These are phyloP conservation scores for Ceratonia siliqua DNA, from an alignment of 306 rosid genomes.

Conservation along the genomic window DNA sequence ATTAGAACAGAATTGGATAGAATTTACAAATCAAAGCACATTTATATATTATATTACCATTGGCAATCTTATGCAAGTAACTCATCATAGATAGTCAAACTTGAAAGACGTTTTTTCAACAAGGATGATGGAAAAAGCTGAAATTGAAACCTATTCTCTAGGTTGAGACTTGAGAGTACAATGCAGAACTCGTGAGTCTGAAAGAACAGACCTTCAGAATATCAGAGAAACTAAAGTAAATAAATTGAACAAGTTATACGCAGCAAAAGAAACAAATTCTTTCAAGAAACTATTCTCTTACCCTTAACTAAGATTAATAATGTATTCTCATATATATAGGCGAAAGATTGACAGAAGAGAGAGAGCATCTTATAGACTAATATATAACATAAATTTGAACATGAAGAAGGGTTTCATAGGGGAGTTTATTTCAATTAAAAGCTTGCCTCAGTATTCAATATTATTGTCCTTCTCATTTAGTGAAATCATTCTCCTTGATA, in stretches of 20 bases:
- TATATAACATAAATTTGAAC: conserved; percentile 12
- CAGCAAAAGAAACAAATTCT: background rate
- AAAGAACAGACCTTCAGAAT: background rate
- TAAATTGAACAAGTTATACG: background rate
- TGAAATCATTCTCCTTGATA: conserved; percentile 48
- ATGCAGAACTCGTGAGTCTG: background rate
- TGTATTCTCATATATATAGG: background rate
- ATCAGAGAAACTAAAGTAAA: background rate
- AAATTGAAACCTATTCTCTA: background rate
- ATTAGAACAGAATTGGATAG: background rate
- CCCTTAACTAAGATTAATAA: background rate
- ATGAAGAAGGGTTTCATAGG: conserved; percentile 20
- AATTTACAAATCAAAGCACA: background rate
- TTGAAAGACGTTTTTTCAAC: background rate
- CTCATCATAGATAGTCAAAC: conserved; percentile 13
- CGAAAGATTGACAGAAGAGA: conserved; percentile 71
- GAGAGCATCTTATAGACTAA: conserved; percentile 48
- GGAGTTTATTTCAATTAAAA: conserved; percentile 34
- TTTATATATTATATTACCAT: background rate
- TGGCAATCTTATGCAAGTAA: background rate
- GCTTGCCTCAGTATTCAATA: conserved; percentile 27
- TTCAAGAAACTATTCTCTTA: background rate
- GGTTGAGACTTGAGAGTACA: background rate
- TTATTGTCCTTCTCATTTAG: conserved; percentile 27
- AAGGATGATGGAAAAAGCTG: background rate